Evolutionary conservation across 768 basidiomycete species (phyloP).

Genomic region (Mycena venus): DNA sequence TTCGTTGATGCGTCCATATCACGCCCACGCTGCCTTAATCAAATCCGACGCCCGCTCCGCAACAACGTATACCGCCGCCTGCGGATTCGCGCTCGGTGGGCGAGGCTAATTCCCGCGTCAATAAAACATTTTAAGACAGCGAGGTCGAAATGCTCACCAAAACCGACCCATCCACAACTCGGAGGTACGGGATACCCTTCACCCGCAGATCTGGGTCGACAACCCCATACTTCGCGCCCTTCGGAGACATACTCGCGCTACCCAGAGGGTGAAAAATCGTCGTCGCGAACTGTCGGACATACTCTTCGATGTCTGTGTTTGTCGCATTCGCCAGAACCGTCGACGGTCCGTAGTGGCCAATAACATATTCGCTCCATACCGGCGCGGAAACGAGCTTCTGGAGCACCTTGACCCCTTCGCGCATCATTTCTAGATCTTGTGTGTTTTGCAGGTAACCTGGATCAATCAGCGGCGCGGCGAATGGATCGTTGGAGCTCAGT

Average conservation of each 20-base stretch:
- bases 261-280: constrained; percentile 39
- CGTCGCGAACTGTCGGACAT: constrained; percentile 28
- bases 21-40: neutral
- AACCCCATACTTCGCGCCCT: constrained; percentile 42
- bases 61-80: constrained; percentile 38
- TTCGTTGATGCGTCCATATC: neutral
- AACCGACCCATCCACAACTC: constrained; percentile 52
- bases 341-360: neutral
- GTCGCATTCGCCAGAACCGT: neutral
- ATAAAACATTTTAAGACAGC: too few relatives aligned
- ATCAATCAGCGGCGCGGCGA: constrained; percentile 6
- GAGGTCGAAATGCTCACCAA: too few relatives aligned
- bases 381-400: constrained; percentile 26
- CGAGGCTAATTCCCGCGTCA: constrained; percentile 28
- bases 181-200: constrained; percentile 43
- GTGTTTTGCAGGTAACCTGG: neutral
- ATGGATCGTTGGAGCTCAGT: neutral
- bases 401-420: constrained; percentile 34
- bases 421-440: constrained; percentile 14
- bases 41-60: constrained; percentile 34
- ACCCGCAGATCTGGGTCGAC: constrained; percentile 48
- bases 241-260: constrained; percentile 43
- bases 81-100: constrained; percentile 36
- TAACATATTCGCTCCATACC: constrained; percentile 24
- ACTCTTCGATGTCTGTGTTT: constrained; percentile 40